These are phyloP conservation scores for Malassezia restricta DNA, from an alignment of 1,284 basidiomycete genomes.

Conservation along the genomic window DNA sequence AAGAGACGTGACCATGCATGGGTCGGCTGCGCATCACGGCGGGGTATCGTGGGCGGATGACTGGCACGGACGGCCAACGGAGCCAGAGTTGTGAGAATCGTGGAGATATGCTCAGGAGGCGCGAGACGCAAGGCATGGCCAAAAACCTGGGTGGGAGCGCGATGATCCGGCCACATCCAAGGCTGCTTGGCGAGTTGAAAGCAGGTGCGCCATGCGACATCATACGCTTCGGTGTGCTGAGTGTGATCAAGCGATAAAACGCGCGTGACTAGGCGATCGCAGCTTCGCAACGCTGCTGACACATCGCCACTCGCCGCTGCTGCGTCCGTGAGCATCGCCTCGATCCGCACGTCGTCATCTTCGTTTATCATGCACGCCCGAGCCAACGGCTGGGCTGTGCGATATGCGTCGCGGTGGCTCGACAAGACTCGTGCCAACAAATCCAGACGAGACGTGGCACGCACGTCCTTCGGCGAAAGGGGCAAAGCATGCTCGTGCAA, in stretches of 20 bases:
- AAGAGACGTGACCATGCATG: slow-evolving; percentile 1
- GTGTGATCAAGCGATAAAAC: neutral
- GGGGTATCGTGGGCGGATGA: neutral
- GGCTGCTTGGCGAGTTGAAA: slow-evolving; percentile 15
- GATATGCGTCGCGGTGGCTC: slow-evolving; percentile 8
- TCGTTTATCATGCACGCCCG: neutral
- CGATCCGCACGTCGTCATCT: slow-evolving; percentile 7
- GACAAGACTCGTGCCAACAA: slow-evolving; percentile 9
- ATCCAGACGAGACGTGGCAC: slow-evolving; percentile 2
- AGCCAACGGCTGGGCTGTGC: slow-evolving; percentile 1
- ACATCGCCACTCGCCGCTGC: slow-evolving; percentile 5
- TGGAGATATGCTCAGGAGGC: slow-evolving; percentile 8
- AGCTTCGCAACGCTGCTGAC: slow-evolving; percentile 1
- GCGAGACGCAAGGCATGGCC: slow-evolving; percentile 12
- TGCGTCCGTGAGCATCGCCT: slow-evolving; percentile 13
- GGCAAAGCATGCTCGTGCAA: neutral
- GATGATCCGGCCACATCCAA: neutral
- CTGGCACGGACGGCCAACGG: neutral
- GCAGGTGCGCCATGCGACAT: slow-evolving; percentile 15
- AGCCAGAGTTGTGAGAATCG: slow-evolving; percentile 1
- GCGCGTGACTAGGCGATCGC: slow-evolving; percentile 3
- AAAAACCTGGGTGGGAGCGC: neutral
- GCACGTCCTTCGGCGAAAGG: slow-evolving; percentile 9
- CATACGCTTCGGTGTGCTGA: slow-evolving; percentile 1
- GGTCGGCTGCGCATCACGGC: neutral